Conservation (phyloP, 192 early-diverging fungal species). For the Lobulomyces angularis region DNA sequence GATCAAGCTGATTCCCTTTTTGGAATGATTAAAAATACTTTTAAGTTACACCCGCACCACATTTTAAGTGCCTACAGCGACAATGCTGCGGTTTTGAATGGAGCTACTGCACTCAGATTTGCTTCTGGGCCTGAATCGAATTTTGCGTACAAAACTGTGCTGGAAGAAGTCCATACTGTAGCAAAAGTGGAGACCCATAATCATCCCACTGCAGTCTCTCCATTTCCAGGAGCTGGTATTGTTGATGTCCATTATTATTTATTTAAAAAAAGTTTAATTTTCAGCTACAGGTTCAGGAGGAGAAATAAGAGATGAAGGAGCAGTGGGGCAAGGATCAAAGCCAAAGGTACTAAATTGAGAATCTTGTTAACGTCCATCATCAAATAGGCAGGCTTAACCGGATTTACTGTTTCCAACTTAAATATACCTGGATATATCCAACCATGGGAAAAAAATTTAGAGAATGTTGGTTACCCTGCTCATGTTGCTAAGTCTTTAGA, state of each 20-base stretch:
- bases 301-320: constrained; percentile 99
- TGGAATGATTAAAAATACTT: constrained; percentile 92
- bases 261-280: too few relatives aligned
- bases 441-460: constrained; percentile 75
- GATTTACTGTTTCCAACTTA: constrained; percentile 92
- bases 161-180: constrained; percentile 76
- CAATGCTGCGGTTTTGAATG: constrained; percentile 92
- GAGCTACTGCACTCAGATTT: constrained; percentile 50
- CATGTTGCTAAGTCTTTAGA: constrained; percentile 86
- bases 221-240: constrained; percentile 95
- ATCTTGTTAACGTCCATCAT: too few relatives aligned
- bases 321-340: constrained; percentile 89
- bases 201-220: constrained; percentile 97
- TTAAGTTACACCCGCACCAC: constrained; percentile 61
- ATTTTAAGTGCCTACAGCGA: constrained; percentile 95
- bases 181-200: constrained; percentile 99
- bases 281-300: constrained; percentile 98
- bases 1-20: constrained; percentile 75
- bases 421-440: constrained; percentile 77
- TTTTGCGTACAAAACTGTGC: constrained; percentile 43
- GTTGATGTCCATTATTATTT: too few relatives aligned
- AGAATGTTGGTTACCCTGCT: constrained; percentile 65
- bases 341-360: too few relatives aligned
- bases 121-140: constrained; percentile 16
- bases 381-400: constrained; percentile 89